Evolutionary conservation across 2,329 filamentous ascomycete species (phyloP), one percentile per base, ranked within the genome.

Genomic region (Trichoderma gracile): DNA sequence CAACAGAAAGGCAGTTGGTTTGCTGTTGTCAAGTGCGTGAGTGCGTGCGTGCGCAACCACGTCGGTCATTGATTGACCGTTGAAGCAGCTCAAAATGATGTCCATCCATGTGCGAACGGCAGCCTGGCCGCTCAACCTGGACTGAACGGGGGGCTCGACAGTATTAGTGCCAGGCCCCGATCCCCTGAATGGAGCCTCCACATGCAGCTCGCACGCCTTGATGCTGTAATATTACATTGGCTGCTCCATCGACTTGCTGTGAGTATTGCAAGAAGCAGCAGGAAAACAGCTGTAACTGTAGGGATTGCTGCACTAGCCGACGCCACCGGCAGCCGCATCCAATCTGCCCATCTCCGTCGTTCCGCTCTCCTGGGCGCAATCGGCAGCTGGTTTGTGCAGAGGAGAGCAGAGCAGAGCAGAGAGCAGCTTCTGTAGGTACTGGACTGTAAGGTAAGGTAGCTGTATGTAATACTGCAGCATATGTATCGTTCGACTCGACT

Each of bases 261-360:
- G 30, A 9, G 9, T 8, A 30, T 30, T 9, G 3, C 2, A 3
- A 30, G 9, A 2, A 30, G 30, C 30, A 57, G 45, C 42, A 38
- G n/a, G 6, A 19, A 19, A 23, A n/a, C 23, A 40, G 50, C 42
- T 45, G 12, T 8, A 38, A 27, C 45, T 47, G 49, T 62, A 62
- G 47, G 49, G 40, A 62, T 53, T 54, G 23, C 40, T 50, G 53
- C 63, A 50, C 63, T 65, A 65, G 56, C 49, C 42, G 12, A 52
- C 53, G 52, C 45, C 53, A 57, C 61, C 45, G 46, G 55, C 55
- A 52, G 42, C 58, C 58, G 58, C 54, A 59, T 53, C 63, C 63
- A 65, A 65, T 65, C 57, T 65, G 63, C 53, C 63, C 55, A 61
- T 60, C 63, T 65, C 63, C 63, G 56, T 61, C 63, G 60, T 65